Conservation (phyloP, 2,329 filamentous ascomycete species). For the Fusarium sp. region DNA sequence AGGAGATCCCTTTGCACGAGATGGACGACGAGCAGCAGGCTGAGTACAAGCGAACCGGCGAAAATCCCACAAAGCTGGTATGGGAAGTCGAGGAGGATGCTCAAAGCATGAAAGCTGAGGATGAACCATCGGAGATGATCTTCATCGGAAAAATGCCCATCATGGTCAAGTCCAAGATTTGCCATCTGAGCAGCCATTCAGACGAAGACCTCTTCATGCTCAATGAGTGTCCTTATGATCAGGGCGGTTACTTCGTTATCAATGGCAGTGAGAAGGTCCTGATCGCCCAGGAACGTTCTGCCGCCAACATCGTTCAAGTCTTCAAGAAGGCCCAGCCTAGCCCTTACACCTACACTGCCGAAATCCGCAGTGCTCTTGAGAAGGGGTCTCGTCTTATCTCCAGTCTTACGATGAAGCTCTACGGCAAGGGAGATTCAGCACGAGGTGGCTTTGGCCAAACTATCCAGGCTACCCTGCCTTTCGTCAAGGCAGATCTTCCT, state of each 20-base stretch:
- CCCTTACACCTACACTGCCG: conserved; percentile 91
- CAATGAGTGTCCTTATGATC: conserved; percentile 98
- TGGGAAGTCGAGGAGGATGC: conserved; percentile 72
- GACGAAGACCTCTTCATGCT: conserved; percentile 90
- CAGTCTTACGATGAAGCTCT: conserved; percentile 90
- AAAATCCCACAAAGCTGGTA: conserved; percentile 67
- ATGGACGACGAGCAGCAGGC: conserved; percentile 73
- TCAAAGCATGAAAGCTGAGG: conserved; percentile 64
- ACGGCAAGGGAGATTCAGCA: conserved; percentile 85
- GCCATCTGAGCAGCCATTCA: conserved; percentile 83
- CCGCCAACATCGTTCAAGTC: conserved; percentile 98
- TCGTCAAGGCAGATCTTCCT: conserved; percentile 92
- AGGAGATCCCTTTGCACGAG: conserved; percentile 72
- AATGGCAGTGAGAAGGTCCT: conserved; percentile 99
- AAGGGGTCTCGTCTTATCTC: conserved; percentile 96
- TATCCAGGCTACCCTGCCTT: conserved; percentile 90
- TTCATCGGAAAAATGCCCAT: conserved; percentile 97
- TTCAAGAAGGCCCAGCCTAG: conserved; percentile 98
- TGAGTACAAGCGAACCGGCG: conserved; percentile 66
- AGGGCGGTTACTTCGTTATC: conserved; percentile 99
- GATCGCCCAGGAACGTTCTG: conserved; percentile 96
- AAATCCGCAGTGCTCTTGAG: conserved; percentile 95
- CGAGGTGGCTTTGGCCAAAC: conserved; percentile 83
- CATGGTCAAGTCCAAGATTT: conserved; percentile 98
- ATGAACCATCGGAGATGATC: conserved; percentile 74